Base-by-base conservation (phyloP, 257 asterid genomes). In the Ligustrum vulgare region DNA sequence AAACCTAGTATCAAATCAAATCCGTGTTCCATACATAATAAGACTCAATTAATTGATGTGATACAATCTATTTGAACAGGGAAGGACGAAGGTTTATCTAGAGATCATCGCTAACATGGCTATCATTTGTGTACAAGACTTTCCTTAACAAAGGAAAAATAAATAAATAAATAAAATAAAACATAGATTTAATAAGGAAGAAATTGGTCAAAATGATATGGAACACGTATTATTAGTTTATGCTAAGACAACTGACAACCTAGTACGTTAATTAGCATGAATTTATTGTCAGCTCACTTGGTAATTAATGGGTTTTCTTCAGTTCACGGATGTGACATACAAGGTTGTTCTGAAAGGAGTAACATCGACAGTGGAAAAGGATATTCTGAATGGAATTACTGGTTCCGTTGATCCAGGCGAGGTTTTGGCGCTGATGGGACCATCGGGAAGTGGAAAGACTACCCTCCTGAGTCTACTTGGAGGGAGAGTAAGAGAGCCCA, bases 371-470 rank as follows among this genome's bases (percentile, higher is more conserved):
- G 82, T 78, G 75, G 98, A 95, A 91, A 93, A 89, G 77, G 93
- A 87, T 8, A 90, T 93, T 71, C 73, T 95, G 58, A 86, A 85
- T 73, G 98, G 97, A 70, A 93, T 95, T 47, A 89, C 79, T 1
- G 99, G 99, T 20, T 84, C 92, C 0, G 96, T 89, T 67, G 88
- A 83, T 79, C 99, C 99, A 0, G 98, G 99, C 18, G 98, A 95
- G 77, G 96, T 95, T 69, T 70, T 95, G 70, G 99, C 99, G 3
- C 83, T 95, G 41, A 95, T 95, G 99, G 99, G 99, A 45, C 99
- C 99, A 36, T 95, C 99, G 4, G 99, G 99, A 68, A 88, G 99
- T 65, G 99, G 99, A 49, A 95, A 95, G 84, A 95, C 99, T 12
- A 84, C 99, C 0, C 78, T 95, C 3, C 88, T 95, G 86, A 90